Conservation (phyloP, 169 alveolate genomes). For the Cryptosporidium baileyi region DNA sequence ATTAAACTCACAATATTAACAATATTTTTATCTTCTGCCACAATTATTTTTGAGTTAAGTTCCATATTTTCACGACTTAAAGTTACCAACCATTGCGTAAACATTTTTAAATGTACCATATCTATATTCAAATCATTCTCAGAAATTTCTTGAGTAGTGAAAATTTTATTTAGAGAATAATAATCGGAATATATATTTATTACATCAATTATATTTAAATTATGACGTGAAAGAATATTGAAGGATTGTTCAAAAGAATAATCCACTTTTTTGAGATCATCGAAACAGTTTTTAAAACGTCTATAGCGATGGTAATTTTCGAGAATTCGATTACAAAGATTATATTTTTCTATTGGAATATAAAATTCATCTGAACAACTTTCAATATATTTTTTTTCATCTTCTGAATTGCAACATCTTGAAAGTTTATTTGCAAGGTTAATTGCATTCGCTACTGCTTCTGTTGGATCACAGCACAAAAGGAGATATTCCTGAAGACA, state of each 20-base stretch:
- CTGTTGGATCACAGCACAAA: conserved; percentile 16
- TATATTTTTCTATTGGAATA: background rate
- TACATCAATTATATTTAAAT: background rate
- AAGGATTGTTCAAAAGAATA: background rate
- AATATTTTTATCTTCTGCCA: background rate
- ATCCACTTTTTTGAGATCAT: background rate
- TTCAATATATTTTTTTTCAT: background rate
- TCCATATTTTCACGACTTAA: background rate
- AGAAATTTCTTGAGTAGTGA: background rate
- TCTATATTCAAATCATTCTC: background rate
- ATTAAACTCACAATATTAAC: background rate
- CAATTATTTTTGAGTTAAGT: background rate
- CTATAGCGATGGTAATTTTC: background rate
- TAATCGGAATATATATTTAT: background rate
- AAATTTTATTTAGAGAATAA: conserved; percentile 18
- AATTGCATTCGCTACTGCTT: conserved; percentile 20
- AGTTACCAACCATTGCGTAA: conserved; percentile 14
- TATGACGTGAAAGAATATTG: background rate
- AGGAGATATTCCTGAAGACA: conserved; percentile 32
- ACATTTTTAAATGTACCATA: background rate
- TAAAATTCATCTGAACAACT: background rate
- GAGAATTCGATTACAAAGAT: conserved; percentile 1
- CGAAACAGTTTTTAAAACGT: background rate
- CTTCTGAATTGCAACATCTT: background rate
- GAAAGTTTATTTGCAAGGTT: conserved; percentile 5